A percentile compares a stretch with the other conserved stretches of the same genome.
Evolutionary conservation across 1,139 yeast genomes (phyloP).

Genomic region (Pichia norvegensis): DNA sequence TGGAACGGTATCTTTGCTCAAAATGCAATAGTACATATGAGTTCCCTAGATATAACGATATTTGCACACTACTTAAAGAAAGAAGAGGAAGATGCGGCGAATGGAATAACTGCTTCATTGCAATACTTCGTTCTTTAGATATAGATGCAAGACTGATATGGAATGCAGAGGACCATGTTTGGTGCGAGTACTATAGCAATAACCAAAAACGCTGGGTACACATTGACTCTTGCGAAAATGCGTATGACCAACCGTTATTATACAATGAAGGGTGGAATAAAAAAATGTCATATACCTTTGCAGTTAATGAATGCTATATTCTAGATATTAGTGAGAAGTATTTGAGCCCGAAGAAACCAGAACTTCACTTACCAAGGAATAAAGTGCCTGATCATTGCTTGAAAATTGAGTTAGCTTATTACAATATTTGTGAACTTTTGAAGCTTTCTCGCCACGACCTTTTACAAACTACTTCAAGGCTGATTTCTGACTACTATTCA

Average conservation of each 20-base stretch:
- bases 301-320: constrained; percentile 52
- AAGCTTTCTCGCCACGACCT: constrained; percentile 19
- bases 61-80: constrained; percentile 51
- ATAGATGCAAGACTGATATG: constrained; percentile 63
- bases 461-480: constrained; percentile 17
- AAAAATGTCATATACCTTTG: constrained; percentile 81
- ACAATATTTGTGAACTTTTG: constrained; percentile 36
- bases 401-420: constrained; percentile 29
- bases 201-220: constrained; percentile 70
- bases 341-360: constrained; percentile 37
- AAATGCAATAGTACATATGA: constrained; percentile 41
- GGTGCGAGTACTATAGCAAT: constrained; percentile 83
- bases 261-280: constrained; percentile 89
- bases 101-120: constrained; percentile 81
- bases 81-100: constrained; percentile 88
- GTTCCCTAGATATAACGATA: constrained; percentile 73
- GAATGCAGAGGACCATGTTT: constrained; percentile 91
- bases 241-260: constrained; percentile 70
- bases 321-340: constrained; percentile 67
- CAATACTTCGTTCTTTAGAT: constrained; percentile 62
- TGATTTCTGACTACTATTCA: constrained; percentile 16
- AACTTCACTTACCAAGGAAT: constrained; percentile 45
- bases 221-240: constrained; percentile 81
- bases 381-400: constrained; percentile 39
- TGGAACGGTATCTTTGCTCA: constrained; percentile 59